Conservation (phyloP, 2,329 filamentous ascomycete genomes). For the Neofusicoccum kwambonambiense region DNA sequence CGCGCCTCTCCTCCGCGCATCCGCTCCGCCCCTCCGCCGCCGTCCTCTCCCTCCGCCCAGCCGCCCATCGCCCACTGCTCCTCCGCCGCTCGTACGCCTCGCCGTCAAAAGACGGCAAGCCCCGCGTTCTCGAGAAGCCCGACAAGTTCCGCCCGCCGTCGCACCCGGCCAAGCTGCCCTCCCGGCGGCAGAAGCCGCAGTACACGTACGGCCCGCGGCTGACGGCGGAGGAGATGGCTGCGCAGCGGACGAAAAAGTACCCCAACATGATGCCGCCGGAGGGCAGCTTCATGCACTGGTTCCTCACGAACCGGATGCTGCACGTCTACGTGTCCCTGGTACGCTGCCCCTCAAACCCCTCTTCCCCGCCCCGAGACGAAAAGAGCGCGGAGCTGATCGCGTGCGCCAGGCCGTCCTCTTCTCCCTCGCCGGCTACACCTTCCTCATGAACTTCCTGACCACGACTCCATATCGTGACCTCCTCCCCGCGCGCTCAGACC, state of each 20-base stretch:
- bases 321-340: constrained; percentile 86
- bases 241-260: constrained; percentile 71
- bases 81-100: constrained; percentile 27
- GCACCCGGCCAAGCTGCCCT: constrained; percentile 69
- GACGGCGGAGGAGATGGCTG: constrained; percentile 62
- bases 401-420: constrained; percentile 61
- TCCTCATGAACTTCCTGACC: constrained; percentile 73
- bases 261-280: constrained; percentile 85
- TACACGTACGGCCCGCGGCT: constrained; percentile 74
- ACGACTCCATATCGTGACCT: constrained; percentile 79
- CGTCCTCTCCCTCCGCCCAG: constrained; percentile 21
- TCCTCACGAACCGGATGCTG: constrained; percentile 72
- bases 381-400: no score
- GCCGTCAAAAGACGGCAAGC: constrained; percentile 45
- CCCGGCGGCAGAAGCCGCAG: constrained; percentile 53
- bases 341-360: constrained; percentile 30
- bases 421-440: constrained; percentile 68
- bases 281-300: constrained; percentile 80
- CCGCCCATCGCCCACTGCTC: constrained; percentile 23
- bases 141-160: constrained; percentile 89
- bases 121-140: constrained; percentile 72
- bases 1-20: constrained; percentile 23
- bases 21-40: constrained; percentile 19
- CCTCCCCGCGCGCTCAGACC: constrained; percentile 68
- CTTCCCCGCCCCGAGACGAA: no score